phyloP scores from a whole-genome alignment of 495 filamentous ascomycete genomes.

The Aspergillus ostianus region DNA sequence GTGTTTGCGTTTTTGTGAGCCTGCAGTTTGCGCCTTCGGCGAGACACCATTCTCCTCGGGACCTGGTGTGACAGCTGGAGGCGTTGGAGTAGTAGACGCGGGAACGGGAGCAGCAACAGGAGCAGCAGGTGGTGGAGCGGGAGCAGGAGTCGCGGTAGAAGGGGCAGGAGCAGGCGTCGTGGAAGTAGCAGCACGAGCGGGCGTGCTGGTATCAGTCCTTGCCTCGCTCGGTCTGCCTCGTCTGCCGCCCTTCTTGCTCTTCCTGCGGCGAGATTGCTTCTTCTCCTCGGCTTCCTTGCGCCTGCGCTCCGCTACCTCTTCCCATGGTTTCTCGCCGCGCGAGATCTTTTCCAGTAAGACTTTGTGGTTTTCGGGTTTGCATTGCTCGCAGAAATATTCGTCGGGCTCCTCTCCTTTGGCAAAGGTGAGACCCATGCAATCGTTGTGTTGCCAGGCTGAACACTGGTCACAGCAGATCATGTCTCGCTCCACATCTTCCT shows the following conservation, averaged over 20 bases:
- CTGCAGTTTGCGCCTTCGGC: conserved; percentile 28
- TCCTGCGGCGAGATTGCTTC: conserved; percentile 43
- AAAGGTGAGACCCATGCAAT: conserved; percentile 85
- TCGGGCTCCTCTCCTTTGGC: conserved; percentile 70
- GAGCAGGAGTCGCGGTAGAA: conserved; percentile 20
- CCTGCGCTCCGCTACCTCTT: conserved; percentile 58
- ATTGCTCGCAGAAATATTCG: conserved; percentile 88
- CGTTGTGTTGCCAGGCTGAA: conserved; percentile 92
- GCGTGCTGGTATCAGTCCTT: conserved; percentile 35
- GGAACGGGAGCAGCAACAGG: conserved; percentile 10
- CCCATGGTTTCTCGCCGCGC: conserved; percentile 84
- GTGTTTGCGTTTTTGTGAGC: conserved; percentile 46
- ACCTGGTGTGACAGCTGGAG: conserved; percentile 25
- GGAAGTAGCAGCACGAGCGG: conserved; percentile 30
- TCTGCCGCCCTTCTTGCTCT: conserved; percentile 46
- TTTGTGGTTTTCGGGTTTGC: conserved; percentile 77
- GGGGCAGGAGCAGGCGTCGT: conserved; percentile 28
- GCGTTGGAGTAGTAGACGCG: conserved; percentile 18
- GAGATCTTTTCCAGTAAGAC: conserved; percentile 69
- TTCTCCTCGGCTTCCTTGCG: conserved; percentile 50
- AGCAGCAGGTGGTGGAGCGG: conserved; percentile 9
- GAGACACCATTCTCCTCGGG: conserved; percentile 34
- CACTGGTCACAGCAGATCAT: conserved; percentile 93
- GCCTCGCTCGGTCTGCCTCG: conserved; percentile 42
- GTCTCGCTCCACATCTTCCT: conserved; percentile 73